These are phyloP conservation scores for Leptoxyphium fumago DNA, from an alignment of 2,329 filamentous ascomycete genomes.

Conservation along the genomic window DNA sequence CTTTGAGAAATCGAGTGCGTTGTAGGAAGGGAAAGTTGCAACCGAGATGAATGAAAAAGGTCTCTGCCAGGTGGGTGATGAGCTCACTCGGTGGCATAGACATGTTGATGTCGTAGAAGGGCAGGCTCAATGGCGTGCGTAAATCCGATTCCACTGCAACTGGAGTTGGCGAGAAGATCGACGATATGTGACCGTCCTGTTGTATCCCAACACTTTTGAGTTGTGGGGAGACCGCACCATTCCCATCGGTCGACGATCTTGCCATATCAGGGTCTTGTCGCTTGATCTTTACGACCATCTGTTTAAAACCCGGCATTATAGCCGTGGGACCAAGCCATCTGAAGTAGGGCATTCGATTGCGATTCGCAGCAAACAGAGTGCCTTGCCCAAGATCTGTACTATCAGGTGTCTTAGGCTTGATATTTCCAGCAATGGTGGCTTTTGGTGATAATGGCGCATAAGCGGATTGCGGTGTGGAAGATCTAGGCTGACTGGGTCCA, in stretches of 20 bases:
- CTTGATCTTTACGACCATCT: conserved; percentile 71
- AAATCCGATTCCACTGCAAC: conserved; percentile 22
- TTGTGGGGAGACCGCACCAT: conserved; percentile 16
- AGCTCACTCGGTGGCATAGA: conserved; percentile 55
- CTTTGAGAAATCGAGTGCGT: conserved; percentile 54
- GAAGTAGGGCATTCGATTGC: conserved; percentile 70
- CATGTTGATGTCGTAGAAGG: conserved; percentile 61
- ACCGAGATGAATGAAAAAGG: conserved; percentile 68
- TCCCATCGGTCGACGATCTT: conserved; percentile 34
- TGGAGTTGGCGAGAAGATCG: conserved; percentile 11
- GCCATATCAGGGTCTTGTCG: conserved; percentile 46
- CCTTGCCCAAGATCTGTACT: not conserved
- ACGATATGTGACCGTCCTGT: conserved; percentile 7
- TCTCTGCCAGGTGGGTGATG: conserved; percentile 61
- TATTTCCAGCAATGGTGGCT: not conserved
- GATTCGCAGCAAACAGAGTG: conserved; percentile 19
- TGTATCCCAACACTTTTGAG: conserved; percentile 6
- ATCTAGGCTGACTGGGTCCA: not conserved
- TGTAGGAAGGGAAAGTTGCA: conserved; percentile 78
- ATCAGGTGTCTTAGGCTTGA: not conserved
- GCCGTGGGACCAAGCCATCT: conserved; percentile 82
- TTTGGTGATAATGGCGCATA: not conserved
- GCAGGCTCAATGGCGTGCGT: conserved; percentile 33
- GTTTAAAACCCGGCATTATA: conserved; percentile 82
- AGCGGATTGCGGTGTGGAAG: not conserved